phyloP scores from a whole-genome alignment of 257 asterid species.

The Galeopsis tetrahit region DNA sequence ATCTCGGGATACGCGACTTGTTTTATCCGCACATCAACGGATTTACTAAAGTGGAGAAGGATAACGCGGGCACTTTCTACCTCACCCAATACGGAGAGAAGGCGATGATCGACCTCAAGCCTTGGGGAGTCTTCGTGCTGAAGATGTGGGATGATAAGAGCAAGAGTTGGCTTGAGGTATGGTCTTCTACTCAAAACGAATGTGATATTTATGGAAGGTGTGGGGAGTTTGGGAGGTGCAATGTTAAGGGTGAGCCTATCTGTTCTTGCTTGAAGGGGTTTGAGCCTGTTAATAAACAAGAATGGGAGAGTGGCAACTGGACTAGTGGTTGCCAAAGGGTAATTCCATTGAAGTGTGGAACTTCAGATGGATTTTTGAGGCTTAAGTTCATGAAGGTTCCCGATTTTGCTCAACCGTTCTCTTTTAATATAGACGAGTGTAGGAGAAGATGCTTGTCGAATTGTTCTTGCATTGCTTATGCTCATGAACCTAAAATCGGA shows the following conservation, averaged over 20 bases:
- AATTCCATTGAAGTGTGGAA: constrained; percentile 34
- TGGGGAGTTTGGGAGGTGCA: constrained; percentile 29
- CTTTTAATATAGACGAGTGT: neutral
- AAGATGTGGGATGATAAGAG: constrained; percentile 22
- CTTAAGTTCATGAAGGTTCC: constrained; percentile 27
- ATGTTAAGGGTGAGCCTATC: constrained; percentile 16
- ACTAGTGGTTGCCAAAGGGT: constrained; percentile 42
- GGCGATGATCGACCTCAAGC: neutral
- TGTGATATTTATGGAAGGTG: constrained; percentile 43
- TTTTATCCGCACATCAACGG: constrained; percentile 37
- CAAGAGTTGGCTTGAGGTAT: constrained; percentile 20
- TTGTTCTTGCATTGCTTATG: constrained; percentile 29
- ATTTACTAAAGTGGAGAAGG: constrained; percentile 27
- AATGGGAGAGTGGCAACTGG: constrained; percentile 48
- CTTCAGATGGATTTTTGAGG: constrained; percentile 35
- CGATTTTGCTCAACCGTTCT: neutral
- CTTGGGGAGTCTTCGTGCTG: neutral
- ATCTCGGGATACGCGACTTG: constrained; percentile 49
- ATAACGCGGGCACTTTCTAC: constrained; percentile 1
- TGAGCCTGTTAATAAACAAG: constrained; percentile 31
- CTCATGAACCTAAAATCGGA: constrained; percentile 24
- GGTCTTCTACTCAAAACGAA: constrained; percentile 12
- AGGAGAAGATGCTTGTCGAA: constrained; percentile 9
- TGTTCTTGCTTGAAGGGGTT: constrained; percentile 53
- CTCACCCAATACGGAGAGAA: constrained; percentile 1